These are phyloP conservation scores for Astraeus odoratus DNA, from an alignment of 768 basidiomycete species.

Conservation along the genomic window DNA sequence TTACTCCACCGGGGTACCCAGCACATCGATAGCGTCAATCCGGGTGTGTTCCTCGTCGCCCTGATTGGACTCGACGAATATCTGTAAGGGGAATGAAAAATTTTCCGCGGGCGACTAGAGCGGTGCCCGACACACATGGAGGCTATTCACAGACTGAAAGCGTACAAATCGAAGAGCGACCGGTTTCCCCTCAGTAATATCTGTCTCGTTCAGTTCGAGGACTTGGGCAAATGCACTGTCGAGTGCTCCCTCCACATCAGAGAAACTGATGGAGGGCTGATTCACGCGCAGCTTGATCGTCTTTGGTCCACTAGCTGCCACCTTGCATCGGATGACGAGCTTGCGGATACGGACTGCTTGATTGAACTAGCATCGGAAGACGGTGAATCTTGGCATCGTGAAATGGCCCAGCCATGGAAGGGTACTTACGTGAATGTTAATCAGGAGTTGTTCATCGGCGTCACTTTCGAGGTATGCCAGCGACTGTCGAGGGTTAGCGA, in stretches of 20 bases:
- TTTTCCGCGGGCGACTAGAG: not conserved
- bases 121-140: conserved; percentile 40
- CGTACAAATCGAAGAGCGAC: conserved; percentile 57
- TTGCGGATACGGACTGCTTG: conserved; percentile 59
- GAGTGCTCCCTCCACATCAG: conserved; percentile 50
- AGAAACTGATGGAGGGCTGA: conserved; percentile 53
- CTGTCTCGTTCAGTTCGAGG: conserved; percentile 43
- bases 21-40: conserved; percentile 60
- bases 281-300: conserved; percentile 59
- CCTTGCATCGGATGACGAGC: conserved; percentile 42
- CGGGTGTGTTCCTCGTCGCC: conserved; percentile 56
- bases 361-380: conserved; percentile 59
- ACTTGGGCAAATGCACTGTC: conserved; percentile 51
- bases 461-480: conserved; percentile 53
- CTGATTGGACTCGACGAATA: conserved; percentile 66
- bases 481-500: conserved; percentile 35
- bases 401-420: not conserved
- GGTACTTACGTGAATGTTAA: conserved; percentile 57
- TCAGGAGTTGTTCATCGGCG: conserved; percentile 64
- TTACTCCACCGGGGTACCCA: conserved; percentile 54
- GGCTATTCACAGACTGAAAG: conserved; percentile 60
- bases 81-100: conserved; percentile 28
- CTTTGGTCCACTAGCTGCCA: conserved; percentile 44
- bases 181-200: conserved; percentile 36
- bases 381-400: not conserved